Conservation (phyloP, 2,329 filamentous ascomycete genomes). For the Nemania bipapillata region DNA sequence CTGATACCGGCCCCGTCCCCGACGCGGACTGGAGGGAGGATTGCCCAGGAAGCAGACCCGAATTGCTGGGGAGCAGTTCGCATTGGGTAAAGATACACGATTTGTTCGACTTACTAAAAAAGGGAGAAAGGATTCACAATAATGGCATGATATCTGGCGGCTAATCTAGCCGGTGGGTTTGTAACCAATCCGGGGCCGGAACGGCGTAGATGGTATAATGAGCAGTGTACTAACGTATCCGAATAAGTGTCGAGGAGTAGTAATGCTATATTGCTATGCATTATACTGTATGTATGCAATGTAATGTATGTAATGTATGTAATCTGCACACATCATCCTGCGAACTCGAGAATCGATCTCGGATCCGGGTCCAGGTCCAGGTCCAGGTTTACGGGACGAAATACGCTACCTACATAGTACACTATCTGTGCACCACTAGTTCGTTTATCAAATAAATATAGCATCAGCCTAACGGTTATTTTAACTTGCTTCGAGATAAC, state of each 20-base stretch:
- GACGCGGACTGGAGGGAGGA: not conserved
- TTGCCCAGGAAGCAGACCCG: not conserved
- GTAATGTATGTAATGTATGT: no score
- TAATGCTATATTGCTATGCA: no score
- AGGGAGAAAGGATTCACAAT: not conserved
- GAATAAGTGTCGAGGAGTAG: not conserved
- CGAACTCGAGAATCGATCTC: not conserved
- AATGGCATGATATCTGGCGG: not conserved
- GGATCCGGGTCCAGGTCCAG: not conserved
- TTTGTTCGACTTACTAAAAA: not conserved
- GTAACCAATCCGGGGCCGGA: not conserved
- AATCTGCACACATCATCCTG: not conserved
- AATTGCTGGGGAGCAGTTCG: not conserved
- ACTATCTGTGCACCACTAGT: no score
- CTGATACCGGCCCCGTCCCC: conserved; percentile 14
- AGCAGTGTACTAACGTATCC: not conserved
- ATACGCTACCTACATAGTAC: no score
- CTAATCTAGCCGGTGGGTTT: not conserved
- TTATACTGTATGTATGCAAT: no score
- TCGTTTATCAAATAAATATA: no score
- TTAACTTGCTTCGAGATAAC: not conserved
- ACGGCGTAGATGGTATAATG: not conserved
- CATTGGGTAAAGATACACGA: not conserved
- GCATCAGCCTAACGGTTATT: not conserved
- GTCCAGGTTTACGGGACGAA: not conserved